Evolutionary conservation across 257 asterid genomes (phyloP).

Genomic region (Przewalskia tangutica): DNA sequence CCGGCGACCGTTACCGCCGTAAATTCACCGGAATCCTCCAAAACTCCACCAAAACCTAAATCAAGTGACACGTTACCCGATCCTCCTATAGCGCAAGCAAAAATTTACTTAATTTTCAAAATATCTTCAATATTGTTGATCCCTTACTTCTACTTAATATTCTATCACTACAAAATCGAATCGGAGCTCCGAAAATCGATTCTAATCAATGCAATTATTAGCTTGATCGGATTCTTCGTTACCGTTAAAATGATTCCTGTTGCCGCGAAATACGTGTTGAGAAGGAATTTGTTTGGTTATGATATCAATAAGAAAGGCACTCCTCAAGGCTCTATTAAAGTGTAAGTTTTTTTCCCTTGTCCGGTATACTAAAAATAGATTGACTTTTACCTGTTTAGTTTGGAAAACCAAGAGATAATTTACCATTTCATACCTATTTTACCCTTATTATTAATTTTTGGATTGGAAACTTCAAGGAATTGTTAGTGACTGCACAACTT

Average conservation of each 20-base stretch:
- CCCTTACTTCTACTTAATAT: conserved; percentile 59
- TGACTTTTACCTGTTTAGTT: no score
- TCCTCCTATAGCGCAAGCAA: conserved; percentile 53
- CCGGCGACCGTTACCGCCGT: conserved; percentile 11
- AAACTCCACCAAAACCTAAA: conserved; percentile 6
- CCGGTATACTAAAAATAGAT: no score
- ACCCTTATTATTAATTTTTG: no score
- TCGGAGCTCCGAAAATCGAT: conserved; percentile 53
- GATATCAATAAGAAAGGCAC: conserved; percentile 93
- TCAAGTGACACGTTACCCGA: conserved; percentile 15
- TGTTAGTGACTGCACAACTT: no score
- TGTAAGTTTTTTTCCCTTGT: conserved; percentile 34
- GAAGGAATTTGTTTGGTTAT: conserved; percentile 74
- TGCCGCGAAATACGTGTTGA: conserved; percentile 59
- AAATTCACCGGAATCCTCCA: background rate
- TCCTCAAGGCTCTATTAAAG: conserved; percentile 82
- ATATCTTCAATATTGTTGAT: conserved; percentile 33
- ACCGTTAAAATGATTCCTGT: conserved; percentile 71
- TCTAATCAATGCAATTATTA: conserved; percentile 45
- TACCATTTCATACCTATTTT: no score
- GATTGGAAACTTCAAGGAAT: no score
- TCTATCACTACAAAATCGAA: conserved; percentile 42
- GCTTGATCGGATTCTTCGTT: conserved; percentile 49
- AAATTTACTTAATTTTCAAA: conserved; percentile 37
- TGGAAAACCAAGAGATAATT: no score